Conservation (phyloP, 1,284 basidiomycete species). For the Ustilago vetiveriae region DNA sequence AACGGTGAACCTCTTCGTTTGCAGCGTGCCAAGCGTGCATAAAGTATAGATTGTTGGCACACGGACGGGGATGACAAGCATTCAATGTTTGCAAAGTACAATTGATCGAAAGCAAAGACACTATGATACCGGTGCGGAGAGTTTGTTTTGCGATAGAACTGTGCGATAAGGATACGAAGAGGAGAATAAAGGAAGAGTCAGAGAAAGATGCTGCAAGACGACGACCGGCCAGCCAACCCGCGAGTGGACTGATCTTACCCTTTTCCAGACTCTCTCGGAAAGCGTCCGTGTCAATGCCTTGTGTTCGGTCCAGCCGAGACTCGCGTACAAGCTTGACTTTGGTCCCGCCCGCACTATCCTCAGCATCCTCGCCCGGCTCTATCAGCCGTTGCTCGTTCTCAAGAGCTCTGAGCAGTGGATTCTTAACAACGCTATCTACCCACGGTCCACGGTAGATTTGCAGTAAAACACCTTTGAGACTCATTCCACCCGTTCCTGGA, state of each 20-base stretch:
- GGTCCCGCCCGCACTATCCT: slow-evolving; percentile 6
- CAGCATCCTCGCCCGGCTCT: slow-evolving; percentile 17
- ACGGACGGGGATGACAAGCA: neutral
- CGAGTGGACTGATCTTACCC: slow-evolving; percentile 33
- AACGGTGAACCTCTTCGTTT: slow-evolving; percentile 59
- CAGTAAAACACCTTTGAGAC: slow-evolving; percentile 80
- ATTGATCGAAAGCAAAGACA: slow-evolving; percentile 2
- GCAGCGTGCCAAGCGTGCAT: slow-evolving; percentile 57
- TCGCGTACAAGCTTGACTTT: slow-evolving; percentile 13
- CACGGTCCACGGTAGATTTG: slow-evolving; percentile 93
- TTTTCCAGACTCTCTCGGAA: slow-evolving; percentile 52
- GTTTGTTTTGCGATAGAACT: slow-evolving; percentile 47
- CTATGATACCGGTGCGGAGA: slow-evolving; percentile 31
- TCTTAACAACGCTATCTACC: slow-evolving; percentile 89
- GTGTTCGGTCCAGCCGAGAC: slow-evolving; percentile 20
- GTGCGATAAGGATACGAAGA: neutral
- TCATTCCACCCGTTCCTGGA: slow-evolving; percentile 64
- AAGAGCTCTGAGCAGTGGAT: slow-evolving; percentile 76
- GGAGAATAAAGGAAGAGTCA: neutral
- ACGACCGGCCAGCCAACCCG: too few species aligned
- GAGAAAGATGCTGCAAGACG: too few species aligned
- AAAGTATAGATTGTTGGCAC: neutral
- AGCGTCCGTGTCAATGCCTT: slow-evolving; percentile 57
- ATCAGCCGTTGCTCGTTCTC: slow-evolving; percentile 47
- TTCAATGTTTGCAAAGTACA: neutral